A percentile compares a stretch with the other conserved stretches of the same genome.
phyloP scores from a whole-genome alignment of 2,329 filamentous ascomycete species.

The Aplosporella prunicola region DNA sequence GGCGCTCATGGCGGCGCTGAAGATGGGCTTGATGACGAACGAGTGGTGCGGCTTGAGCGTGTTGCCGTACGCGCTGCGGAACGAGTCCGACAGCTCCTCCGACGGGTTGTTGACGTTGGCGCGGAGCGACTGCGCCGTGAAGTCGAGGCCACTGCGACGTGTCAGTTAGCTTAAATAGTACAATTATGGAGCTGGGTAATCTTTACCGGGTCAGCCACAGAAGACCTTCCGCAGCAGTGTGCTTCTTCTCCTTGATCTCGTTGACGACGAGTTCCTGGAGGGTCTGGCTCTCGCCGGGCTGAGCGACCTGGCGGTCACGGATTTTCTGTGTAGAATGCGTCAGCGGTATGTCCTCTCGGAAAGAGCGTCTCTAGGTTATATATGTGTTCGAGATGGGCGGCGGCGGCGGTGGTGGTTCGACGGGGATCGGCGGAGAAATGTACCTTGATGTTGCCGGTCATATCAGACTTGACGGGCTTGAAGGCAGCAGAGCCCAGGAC shows the following conservation, averaged over 20 bases:
- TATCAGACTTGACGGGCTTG: conserved; percentile 81
- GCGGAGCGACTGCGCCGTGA: conserved; percentile 76
- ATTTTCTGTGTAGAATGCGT: conserved; percentile 59
- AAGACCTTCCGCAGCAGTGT: conserved; percentile 78
- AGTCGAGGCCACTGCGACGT: conserved; percentile 68
- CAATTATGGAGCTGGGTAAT: conserved; percentile 3
- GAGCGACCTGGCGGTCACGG: conserved; percentile 67
- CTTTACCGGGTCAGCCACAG: conserved; percentile 80
- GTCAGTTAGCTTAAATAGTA: conserved; percentile 10
- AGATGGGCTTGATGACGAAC: conserved; percentile 83
- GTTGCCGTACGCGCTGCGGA: conserved; percentile 71
- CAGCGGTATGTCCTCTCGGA: not conserved
- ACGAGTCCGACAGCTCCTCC: conserved; percentile 76
- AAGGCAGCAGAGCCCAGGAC: conserved; percentile 64
- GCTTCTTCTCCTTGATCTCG: conserved; percentile 83
- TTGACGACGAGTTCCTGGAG: conserved; percentile 78
- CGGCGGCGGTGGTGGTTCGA: too few species aligned
- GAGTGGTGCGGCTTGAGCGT: conserved; percentile 90
- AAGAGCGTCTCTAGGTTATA: not conserved
- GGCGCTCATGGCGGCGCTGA: conserved; percentile 85
- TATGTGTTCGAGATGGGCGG: not conserved
- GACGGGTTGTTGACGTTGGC: conserved; percentile 59
- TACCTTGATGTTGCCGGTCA: conserved; percentile 86
- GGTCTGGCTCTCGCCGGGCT: conserved; percentile 69
- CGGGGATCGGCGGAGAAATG: too few species aligned